Percentiles rank a stretch among this genome's conserved stretches.
These are phyloP conservation scores for Hura crepitans DNA, from an alignment of 441 rosid species.

Conservation along the genomic window DNA sequence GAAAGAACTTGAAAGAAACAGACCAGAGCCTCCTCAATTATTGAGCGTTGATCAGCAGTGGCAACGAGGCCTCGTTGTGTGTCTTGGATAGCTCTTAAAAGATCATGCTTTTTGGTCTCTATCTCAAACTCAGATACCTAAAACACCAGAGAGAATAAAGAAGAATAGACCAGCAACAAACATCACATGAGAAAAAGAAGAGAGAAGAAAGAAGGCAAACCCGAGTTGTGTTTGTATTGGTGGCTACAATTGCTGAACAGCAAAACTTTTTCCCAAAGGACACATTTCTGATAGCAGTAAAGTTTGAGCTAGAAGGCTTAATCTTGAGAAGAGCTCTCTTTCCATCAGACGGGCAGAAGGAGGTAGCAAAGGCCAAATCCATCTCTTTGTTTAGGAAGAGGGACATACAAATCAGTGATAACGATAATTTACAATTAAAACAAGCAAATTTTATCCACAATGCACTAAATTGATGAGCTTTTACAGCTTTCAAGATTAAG, in stretches of 20 bases:
- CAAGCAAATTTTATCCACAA: background rate
- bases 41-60: conserved; percentile 64
- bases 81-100: conserved; percentile 61
- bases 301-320: conserved; percentile 29
- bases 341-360: conserved; percentile 33
- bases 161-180: background rate
- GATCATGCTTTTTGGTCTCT: conserved; percentile 63
- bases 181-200: conserved; percentile 3
- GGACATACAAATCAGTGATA: background rate
- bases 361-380: conserved; percentile 45
- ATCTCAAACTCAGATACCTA: conserved; percentile 55
- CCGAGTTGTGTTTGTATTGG: conserved; percentile 33
- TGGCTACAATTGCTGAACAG: conserved; percentile 43
- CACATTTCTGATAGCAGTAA: conserved; percentile 22
- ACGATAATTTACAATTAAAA: background rate
- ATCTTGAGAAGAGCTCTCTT: conserved; percentile 25
- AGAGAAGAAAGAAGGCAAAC: conserved; percentile 37
- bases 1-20: conserved; percentile 19
- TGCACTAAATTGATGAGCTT: background rate
- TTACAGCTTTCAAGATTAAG: background rate
- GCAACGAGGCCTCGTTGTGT: conserved; percentile 66
- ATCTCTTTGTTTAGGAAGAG: conserved; percentile 32
- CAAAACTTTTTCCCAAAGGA: conserved; percentile 30
- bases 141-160: background rate
- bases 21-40: conserved; percentile 82